Evolutionary conservation across 1,139 yeast genomes (phyloP), one percentile per base, ranked within the genome.

Genomic region (Spathaspora sp.): DNA sequence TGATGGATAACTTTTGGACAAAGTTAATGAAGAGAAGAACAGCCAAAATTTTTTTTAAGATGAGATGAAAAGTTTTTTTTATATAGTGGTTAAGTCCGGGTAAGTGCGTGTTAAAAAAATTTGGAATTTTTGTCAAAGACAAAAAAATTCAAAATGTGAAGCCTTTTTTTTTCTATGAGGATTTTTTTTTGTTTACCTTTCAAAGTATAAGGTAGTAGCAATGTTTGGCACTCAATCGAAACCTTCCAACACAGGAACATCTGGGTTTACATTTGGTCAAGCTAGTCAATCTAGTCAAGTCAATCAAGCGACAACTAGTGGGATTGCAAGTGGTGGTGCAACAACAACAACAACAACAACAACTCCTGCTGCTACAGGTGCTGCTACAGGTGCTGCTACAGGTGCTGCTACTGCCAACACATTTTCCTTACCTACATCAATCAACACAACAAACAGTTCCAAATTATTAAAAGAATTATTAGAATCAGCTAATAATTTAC

Each of bases 401-500:
- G n/a, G 24, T 15, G 25, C 40, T 42, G n/a, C 43, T 3, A 39
- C 18, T 24, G 13, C 29, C 9, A 11, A 40, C 7, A 42, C 43
- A n/a, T 45, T 47, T 9, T 43, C 50, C 20, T 46, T 52, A 29
- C 48, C 52, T 7, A 20, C 48, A 10, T 43, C 51, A 4, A 42
- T 52, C n/a, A 45, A 46, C 24, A 41, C 45, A 4, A 34, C 49
- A 6, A 48, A 43, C 24, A 44, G 52, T 20, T 45, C 51, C 26
- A 54, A 52, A 34, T 40, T 70, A 33, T 67, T 84, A 53, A 78
- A 80, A 50, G 95, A 87, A 60, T 72, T 88, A 47, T 67, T 86
- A 47, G 91, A 85, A 59, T 76, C 89, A 1, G 85, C 93, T 1
- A 74, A 78, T 48, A 84, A 84, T 56, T 71, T 88, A 44, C 95